Evolutionary conservation across 257 asterid species (phyloP), one percentile per base, ranked within the genome.

Genomic region (Solanum bulbocastanum): DNA sequence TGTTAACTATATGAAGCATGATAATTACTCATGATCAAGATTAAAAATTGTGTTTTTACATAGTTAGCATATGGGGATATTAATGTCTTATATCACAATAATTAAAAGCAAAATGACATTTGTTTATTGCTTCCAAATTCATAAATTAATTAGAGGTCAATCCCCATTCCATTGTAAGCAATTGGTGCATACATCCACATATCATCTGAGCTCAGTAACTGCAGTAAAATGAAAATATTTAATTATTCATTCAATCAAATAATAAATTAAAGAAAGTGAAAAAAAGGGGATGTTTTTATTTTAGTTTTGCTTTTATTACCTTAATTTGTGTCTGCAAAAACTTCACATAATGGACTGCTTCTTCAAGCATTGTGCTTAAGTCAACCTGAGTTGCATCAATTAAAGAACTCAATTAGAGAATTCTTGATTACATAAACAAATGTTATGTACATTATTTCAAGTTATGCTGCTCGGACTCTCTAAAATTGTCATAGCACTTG

Each of bases 341-440:
- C 87, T 95, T 96, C 5, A 96, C 99, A 79, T 96, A 96, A 33
- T 93, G 93, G 52, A 94, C 99, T 1, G 99, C 99, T 92, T 95
- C 98, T 93, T 96, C 98, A 9, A 96, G 96, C 99, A 96, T 96
- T 83, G 99, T 95, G 93, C 99, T 96, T 73, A 96, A 94, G 90
- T 95, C 98, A 88, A 95, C 98, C 85, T 81, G 20, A 46, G 15
- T 30, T 46, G 49, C 1, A 18, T 52, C 68, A 46, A 18, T 30
- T 10, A 81, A 81, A 30, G 1, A 30, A 81, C 16, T 46, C 1
- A 27, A 2, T 81, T 4, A 81, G 18, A 81, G 18, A 0, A 9
- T 46, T 44, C 25, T 76, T 76, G 58, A 76, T 76, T 23, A 75
- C 16, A 23, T 1, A 75, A 75, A 75, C 35, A 39, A 75, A 75